Conservation (phyloP, 73 alveolate species). For the Tetrahymena thermophila region DNA sequence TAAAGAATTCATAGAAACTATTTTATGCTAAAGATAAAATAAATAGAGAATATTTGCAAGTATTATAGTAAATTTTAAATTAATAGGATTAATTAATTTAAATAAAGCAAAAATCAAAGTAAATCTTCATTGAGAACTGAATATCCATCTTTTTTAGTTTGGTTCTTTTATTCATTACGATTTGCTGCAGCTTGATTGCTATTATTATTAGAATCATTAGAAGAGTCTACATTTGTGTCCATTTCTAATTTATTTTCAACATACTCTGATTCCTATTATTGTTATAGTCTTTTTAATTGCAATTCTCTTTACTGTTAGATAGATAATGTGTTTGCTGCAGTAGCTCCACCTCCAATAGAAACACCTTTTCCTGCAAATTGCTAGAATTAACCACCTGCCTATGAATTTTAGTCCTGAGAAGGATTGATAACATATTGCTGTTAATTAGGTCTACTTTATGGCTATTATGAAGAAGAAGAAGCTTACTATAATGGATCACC, state of each 20-base stretch:
- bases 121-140: not conserved
- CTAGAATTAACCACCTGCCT: not conserved
- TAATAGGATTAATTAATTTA: not conserved
- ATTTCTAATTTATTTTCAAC: not conserved
- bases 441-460: not conserved
- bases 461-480: not conserved
- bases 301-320: not conserved
- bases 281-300: not conserved
- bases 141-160: not conserved
- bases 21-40: no score
- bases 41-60: not conserved
- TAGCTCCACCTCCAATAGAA: not conserved
- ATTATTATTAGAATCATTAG: not conserved
- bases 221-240: not conserved
- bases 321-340: not conserved
- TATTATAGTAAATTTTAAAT: not conserved
- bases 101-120: not conserved
- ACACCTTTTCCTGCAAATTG: not conserved
- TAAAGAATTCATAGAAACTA: no score
- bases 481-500: not conserved
- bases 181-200: not conserved
- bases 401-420: not conserved
- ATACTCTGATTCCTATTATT: not conserved
- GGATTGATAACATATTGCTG: not conserved
- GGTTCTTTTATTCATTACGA: not conserved